Conservation (phyloP, 2,329 filamentous ascomycete genomes). For the Didymella pomorum region DNA sequence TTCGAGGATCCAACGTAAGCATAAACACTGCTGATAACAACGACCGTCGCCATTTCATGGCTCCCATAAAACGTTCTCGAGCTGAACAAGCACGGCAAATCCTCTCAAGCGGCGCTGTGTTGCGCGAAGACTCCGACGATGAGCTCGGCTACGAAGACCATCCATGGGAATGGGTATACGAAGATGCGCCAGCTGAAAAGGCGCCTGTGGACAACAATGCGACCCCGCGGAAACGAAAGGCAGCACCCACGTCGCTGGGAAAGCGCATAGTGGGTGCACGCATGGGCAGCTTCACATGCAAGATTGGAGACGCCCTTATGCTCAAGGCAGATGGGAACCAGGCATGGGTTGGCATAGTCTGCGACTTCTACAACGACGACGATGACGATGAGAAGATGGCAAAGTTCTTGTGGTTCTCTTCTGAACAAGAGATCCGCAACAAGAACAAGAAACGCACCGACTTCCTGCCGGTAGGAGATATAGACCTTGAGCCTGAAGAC, state of each 20-base stretch:
- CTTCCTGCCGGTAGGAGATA: constrained; percentile 67
- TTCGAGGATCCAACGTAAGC: constrained; percentile 37
- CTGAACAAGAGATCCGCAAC: constrained; percentile 86
- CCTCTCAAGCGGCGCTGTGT: constrained; percentile 68
- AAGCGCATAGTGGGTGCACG: constrained; percentile 77
- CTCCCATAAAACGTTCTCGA: constrained; percentile 51
- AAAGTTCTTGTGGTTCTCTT: constrained; percentile 95
- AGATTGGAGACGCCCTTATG: constrained; percentile 81
- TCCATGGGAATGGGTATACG: constrained; percentile 67
- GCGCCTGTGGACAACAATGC: constrained; percentile 32
- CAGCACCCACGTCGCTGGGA: constrained; percentile 30
- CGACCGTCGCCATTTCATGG: constrained; percentile 44
- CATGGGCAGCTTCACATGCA: constrained; percentile 82
- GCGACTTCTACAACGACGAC: constrained; percentile 75
- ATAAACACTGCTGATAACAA: constrained; percentile 23
- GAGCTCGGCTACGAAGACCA: constrained; percentile 69
- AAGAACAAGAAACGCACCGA: constrained; percentile 83
- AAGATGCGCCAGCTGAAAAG: constrained; percentile 33
- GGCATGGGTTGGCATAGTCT: constrained; percentile 91
- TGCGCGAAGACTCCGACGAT: constrained; percentile 84
- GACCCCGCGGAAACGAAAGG: constrained; percentile 47
- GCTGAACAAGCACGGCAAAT: constrained; percentile 58
- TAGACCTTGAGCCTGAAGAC: background rate
- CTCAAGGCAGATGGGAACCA: constrained; percentile 90
- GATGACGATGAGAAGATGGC: constrained; percentile 72